Percentiles rank a stretch among this genome's conserved stretches.
Evolutionary conservation across 352 stramenopile species (phyloP).

Genomic region (Peronospora tabacina): DNA sequence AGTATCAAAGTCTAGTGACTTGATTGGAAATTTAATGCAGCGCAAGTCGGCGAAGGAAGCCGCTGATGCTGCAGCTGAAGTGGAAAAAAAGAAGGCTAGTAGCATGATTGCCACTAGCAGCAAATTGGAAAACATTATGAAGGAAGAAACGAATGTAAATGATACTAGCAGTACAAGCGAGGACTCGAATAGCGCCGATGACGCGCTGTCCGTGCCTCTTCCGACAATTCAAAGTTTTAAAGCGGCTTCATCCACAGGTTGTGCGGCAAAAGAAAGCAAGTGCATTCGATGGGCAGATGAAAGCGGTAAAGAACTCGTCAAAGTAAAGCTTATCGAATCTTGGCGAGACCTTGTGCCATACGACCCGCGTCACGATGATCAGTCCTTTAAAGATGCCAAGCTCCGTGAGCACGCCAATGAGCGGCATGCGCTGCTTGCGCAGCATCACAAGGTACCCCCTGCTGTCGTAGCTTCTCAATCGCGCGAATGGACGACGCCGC

Average conservation of each 20-base stretch:
- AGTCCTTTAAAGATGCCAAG: conserved; percentile 78
- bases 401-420: conserved; percentile 79
- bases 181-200: conserved; percentile 25
- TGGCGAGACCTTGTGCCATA: conserved; percentile 73
- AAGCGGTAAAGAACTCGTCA: conserved; percentile 61
- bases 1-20: conserved; percentile 65
- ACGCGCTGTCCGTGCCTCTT: conserved; percentile 42
- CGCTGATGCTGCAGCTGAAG: conserved; percentile 25
- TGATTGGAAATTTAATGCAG: conserved; percentile 80
- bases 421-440: conserved; percentile 48
- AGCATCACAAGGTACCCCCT: conserved; percentile 61
- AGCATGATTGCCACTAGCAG: conserved; percentile 14
- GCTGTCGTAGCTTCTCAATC: conserved; percentile 39
- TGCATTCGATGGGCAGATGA: conserved; percentile 81
- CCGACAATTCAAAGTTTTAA: conserved; percentile 84
- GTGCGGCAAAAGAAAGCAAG: conserved; percentile 35
- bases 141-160: conserved; percentile 11
- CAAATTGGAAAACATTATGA: conserved; percentile 9
- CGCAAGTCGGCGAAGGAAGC: conserved; percentile 74
- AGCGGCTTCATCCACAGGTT: conserved; percentile 28
- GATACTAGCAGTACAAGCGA: conserved; percentile 21
- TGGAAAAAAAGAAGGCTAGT: conserved; percentile 34
- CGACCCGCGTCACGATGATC: conserved; percentile 47
- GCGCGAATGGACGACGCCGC: conserved; percentile 60
- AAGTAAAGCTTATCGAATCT: conserved; percentile 81